Evolutionary conservation across 192 early-diverging fungal genomes (phyloP), one percentile per base, ranked within the genome.

Genomic region (Diversispora epigaea): DNA sequence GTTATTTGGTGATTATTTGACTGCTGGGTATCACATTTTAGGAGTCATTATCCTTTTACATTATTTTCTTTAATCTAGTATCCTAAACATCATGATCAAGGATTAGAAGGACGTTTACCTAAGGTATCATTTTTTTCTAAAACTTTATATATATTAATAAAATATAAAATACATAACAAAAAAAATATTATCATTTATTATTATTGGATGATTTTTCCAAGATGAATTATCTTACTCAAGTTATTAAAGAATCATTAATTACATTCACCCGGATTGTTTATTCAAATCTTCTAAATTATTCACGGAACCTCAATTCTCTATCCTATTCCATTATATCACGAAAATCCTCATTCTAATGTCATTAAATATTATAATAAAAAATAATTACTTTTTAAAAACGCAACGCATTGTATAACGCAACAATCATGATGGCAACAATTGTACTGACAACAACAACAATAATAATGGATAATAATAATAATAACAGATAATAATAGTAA

Each of bases 241-340:
- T 69, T 12, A 43, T 69, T 17, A 69, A 69, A 47, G 68, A 69
- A 69, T 14, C 68, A 8, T 22, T 69, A 47, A 32, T 1, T 69
- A 8, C 11, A 69, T 54, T 0, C 49, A 11, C 47, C 47, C 3
- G 46, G 12, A 39, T 17, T 12, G 68, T 43, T 69, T 69, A 52
- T 25, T 69, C 8, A 22, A 47, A 22, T 39, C 68, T 0, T 45
- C 19, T 3, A n/a, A n/a, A n/a, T n/a, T n/a, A n/a, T n/a, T n/a
- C n/a, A n/a, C n/a, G n/a, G n/a, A n/a, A n/a, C n/a, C n/a, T n/a
- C n/a, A n/a, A n/a, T 3, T n/a, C n/a, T n/a, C n/a, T n/a, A n/a
- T n/a, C n/a, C n/a, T n/a, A n/a, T n/a, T n/a, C n/a, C n/a, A n/a
- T n/a, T n/a, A n/a, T n/a, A n/a, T n/a, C n/a, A n/a, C n/a, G n/a